A percentile compares a stretch with the other conserved stretches of the same genome.
These are phyloP conservation scores for Diplogelasinospora grovesii DNA, from an alignment of 495 filamentous ascomycete genomes.

Conservation along the genomic window DNA sequence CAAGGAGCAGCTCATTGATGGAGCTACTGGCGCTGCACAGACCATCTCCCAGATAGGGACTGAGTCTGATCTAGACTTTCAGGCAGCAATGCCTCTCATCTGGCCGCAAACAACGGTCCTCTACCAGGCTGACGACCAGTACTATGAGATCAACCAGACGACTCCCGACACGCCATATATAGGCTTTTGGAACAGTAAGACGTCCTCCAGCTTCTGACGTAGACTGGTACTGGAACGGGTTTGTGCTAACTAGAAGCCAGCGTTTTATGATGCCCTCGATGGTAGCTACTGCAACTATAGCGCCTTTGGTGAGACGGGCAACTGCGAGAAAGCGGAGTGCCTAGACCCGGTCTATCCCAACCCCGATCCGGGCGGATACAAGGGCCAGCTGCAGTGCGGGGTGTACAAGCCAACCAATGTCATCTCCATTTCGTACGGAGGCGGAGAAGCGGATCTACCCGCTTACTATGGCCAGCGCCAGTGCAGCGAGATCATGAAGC, in stretches of 20 bases:
- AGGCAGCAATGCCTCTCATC: slow-evolving; percentile 31
- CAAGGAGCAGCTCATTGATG: slow-evolving; percentile 22
- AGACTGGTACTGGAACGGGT: too few relatives aligned
- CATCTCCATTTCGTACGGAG: slow-evolving; percentile 28
- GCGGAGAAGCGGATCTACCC: slow-evolving; percentile 20
- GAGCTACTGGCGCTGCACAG: slow-evolving; percentile 17
- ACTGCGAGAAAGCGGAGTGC: slow-evolving; percentile 21
- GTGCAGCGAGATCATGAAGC: slow-evolving; percentile 47
- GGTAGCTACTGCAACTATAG: slow-evolving; percentile 49
- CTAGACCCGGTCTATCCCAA: slow-evolving; percentile 46
- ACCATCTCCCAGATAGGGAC: slow-evolving; percentile 17
- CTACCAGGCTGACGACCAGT: slow-evolving; percentile 51
- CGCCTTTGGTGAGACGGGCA: slow-evolving; percentile 27
- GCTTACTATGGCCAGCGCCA: slow-evolving; percentile 20
- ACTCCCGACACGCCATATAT: slow-evolving; percentile 7
- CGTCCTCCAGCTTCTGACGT: too few relatives aligned
- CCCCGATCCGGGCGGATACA: slow-evolving; percentile 28
- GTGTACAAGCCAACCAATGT: slow-evolving; percentile 28
- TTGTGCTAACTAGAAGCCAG: too few relatives aligned
- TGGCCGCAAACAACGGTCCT: slow-evolving; percentile 52
- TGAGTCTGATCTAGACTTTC: slow-evolving; percentile 25
- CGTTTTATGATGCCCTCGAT: slow-evolving; percentile 43
- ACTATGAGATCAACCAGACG: slow-evolving; percentile 23
- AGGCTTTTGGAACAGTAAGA: slow-evolving; percentile 44
- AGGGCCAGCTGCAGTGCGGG: slow-evolving; percentile 47